Evolutionary conservation across 441 rosid genomes (phyloP).

Genomic region (Gossypium laxum): DNA sequence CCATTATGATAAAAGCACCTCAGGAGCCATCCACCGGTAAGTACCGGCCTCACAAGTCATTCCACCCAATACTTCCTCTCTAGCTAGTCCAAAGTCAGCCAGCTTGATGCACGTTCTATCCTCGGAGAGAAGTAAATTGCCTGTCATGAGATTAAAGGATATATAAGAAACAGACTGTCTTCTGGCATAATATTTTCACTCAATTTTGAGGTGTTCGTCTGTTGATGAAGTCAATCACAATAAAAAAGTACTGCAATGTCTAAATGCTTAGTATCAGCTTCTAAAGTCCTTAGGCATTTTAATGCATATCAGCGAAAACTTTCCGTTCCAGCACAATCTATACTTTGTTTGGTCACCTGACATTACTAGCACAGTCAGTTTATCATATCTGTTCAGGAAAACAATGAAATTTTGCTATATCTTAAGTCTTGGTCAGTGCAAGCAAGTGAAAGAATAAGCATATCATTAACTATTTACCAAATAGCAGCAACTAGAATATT

Average conservation of each 20-base stretch:
- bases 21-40: conserved; percentile 76
- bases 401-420: background rate
- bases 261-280: background rate
- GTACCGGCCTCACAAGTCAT: conserved; percentile 69
- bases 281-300: background rate
- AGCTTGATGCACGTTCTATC: conserved; percentile 37
- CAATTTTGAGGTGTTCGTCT: background rate
- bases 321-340: background rate
- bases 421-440: background rate
- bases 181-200: background rate
- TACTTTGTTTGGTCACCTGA: background rate
- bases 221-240: background rate
- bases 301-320: background rate
- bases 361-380: background rate
- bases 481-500: background rate
- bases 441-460: background rate
- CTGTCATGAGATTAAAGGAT: conserved; percentile 20
- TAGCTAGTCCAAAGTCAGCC: conserved; percentile 55
- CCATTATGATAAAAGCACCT: conserved; percentile 28
- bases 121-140: conserved; percentile 44
- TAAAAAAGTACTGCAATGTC: background rate
- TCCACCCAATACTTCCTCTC: conserved; percentile 29
- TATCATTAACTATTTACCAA: background rate
- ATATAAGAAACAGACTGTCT: conserved; percentile 1
- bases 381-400: background rate